Evolutionary conservation across 2,329 filamentous ascomycete genomes (phyloP).

Genomic region (Phaeosphaeria sp.): DNA sequence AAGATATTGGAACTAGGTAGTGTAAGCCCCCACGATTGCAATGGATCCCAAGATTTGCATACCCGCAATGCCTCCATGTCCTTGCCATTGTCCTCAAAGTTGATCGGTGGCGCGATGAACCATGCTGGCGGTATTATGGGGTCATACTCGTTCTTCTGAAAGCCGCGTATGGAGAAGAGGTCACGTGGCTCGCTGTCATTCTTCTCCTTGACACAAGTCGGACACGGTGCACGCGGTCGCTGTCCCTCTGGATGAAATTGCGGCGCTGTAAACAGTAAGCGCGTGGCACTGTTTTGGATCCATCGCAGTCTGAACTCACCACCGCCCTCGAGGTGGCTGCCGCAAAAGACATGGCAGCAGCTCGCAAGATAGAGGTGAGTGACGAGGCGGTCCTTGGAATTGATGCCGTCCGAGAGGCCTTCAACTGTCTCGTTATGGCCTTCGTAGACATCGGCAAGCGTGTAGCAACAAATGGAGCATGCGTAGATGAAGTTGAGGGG

Average conservation of each 20-base stretch:
- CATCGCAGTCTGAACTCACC: conserved; percentile 43
- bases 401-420: conserved; percentile 47
- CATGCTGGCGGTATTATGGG: conserved; percentile 51
- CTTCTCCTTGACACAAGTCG: conserved; percentile 50
- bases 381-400: conserved; percentile 46
- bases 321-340: conserved; percentile 56
- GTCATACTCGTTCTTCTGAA: conserved; percentile 51
- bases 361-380: conserved; percentile 56
- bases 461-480: conserved; percentile 56
- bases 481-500: conserved; percentile 56
- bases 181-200: conserved; percentile 43
- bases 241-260: conserved; percentile 53
- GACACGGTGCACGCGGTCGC: conserved; percentile 53
- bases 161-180: conserved; percentile 55
- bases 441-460: conserved; percentile 54
- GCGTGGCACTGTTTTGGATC: not conserved
- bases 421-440: conserved; percentile 44
- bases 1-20: conserved; percentile 55
- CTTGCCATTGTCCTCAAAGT: conserved; percentile 43
- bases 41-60: conserved; percentile 1
- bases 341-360: conserved; percentile 59
- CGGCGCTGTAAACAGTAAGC: conserved; percentile 42
- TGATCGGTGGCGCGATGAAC: conserved; percentile 54
- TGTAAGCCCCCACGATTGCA: conserved; percentile 13
- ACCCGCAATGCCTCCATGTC: conserved; percentile 54